Base-by-base conservation (phyloP, 495 filamentous ascomycete species). In the Chlorociboria aeruginascens region DNA sequence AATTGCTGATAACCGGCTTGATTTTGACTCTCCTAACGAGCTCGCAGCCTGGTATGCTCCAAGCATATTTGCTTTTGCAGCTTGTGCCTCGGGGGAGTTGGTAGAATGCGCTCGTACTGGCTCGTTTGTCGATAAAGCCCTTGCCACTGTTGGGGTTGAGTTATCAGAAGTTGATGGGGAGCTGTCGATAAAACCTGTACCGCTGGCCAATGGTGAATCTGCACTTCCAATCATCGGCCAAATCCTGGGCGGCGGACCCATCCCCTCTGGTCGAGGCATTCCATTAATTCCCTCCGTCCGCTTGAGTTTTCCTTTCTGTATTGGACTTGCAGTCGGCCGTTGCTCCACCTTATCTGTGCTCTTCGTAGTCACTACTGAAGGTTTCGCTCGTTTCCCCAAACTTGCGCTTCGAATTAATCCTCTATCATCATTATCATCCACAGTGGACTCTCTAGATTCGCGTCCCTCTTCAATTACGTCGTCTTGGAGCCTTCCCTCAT, bases 341-440 rank as follows among this genome's bases (percentile, higher is more conserved):
- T 38, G 11, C 8, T 50, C 46, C 2, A 34, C 30, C 14, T 29
- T 36, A 6, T 56, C 54, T 38, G 50, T 44, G 34, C 55, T 53
- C 20, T 40, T 55, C 4, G 85, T 81, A 6, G 69, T 81, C 29
- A 85, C 77, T 55, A 92, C 65, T 11, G 83, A 78, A 7, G 86
- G 81, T 53, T 80, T 85, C 7, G 77, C 78, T 55, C 77, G 73
- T 57, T 82, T 83, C 12, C 87, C 85, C 37, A 89, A 51, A 63
- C 86, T 90, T 20, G 83, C 88, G 58, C 78, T 82, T 55, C 89
- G 69, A 6, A 96, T 83, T 7, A 93, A 64, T 11, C 72, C 71
- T 74, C 51, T 28, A 44, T 77, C 72, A 42, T 86, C 79, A 12
- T 66, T 69, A 48, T 78, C 70, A 36, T 80, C 78, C 14, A 69